phyloP scores from a whole-genome alignment of 2,329 filamentous ascomycete genomes.

The Corynespora cassiicola region DNA sequence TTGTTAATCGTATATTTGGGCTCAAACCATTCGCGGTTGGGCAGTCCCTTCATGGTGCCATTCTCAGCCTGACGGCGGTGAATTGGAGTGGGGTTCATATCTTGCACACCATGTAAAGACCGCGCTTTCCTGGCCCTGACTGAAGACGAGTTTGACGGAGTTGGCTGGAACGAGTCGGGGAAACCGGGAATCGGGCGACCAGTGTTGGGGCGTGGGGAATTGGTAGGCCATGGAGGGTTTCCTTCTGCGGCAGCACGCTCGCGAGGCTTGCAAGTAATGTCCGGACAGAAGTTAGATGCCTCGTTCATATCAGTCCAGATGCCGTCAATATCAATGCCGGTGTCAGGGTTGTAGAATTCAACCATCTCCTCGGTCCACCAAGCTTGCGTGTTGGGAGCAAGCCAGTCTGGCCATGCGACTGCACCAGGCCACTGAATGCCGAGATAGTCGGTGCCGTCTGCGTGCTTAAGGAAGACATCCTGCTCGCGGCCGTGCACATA shows the following conservation, averaged over 20 bases:
- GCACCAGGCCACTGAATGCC: constrained; percentile 81
- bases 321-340: constrained; percentile 76
- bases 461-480: constrained; percentile 60
- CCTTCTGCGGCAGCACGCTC: constrained; percentile 46
- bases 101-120: constrained; percentile 15
- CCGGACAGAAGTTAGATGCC: constrained; percentile 44
- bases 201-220: constrained; percentile 62
- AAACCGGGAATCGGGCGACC: constrained; percentile 74
- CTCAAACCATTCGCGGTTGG: constrained; percentile 67
- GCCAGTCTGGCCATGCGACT: constrained; percentile 79
- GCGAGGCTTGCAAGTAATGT: constrained; percentile 52
- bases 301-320: constrained; percentile 64
- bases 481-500: constrained; percentile 68
- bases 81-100: constrained; percentile 10
- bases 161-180: constrained; percentile 70
- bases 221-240: constrained; percentile 63
- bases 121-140: constrained; percentile 10
- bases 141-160: constrained; percentile 5
- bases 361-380: constrained; percentile 76
- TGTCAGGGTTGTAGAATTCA: constrained; percentile 67
- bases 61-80: constrained; percentile 28
- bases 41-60: constrained; percentile 62
- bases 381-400: constrained; percentile 65
- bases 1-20: constrained; percentile 73
- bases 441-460: constrained; percentile 62